Evolutionary conservation across 2,329 filamentous ascomycete species (phyloP), one percentile per base, ranked within the genome.

Genomic region (Thelonectria blattea): DNA sequence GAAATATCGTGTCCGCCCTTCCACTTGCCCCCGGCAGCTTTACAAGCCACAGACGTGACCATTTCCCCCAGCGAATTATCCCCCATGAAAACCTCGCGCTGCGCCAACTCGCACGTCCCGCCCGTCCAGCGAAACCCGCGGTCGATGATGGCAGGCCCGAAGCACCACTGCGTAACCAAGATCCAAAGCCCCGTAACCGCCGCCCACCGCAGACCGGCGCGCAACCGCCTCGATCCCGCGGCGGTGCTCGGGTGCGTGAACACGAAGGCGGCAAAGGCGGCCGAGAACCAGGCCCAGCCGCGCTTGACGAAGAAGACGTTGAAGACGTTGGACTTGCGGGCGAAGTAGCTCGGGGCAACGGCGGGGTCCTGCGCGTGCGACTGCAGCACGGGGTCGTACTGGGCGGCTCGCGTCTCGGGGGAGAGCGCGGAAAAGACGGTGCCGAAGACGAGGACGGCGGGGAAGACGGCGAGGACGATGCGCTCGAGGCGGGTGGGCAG

Each of bases 1-100:
- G 91, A 95, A 68, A 99, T 94, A 76, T 99, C 95, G 76, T 98
- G 93, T 0, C 95, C 95, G n/a, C 95, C 95, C 59, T 82, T 86
- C 95, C 95, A 99, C 56, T 82, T 80, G 0, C 95, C 94, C 7
- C 94, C 94, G 0, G 88, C 86, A 3, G 88, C 83, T 78, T 92
- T 95, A 74, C 95, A 99, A 45, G 92, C 90, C 5, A 89, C 87
- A 1, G 90, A 88, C 1, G 91, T 94, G 45, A 93, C 79, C 62
- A 88, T 80, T 52, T 83, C 77, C 41, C 74, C 78, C 60, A 80
- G 76, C n/a, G 79, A 77, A 41, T 76, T 74, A 5, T 79, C 77
- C 32, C 83, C 83, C 62, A 79, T 76, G 11, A 77, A 73, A 1
- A 82, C 76, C 46, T 81, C 80, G 52, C 78, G 77, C 54, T 79